phyloP scores from a whole-genome alignment of 164 flowering plant genomes.

The Amborella trichopoda region DNA sequence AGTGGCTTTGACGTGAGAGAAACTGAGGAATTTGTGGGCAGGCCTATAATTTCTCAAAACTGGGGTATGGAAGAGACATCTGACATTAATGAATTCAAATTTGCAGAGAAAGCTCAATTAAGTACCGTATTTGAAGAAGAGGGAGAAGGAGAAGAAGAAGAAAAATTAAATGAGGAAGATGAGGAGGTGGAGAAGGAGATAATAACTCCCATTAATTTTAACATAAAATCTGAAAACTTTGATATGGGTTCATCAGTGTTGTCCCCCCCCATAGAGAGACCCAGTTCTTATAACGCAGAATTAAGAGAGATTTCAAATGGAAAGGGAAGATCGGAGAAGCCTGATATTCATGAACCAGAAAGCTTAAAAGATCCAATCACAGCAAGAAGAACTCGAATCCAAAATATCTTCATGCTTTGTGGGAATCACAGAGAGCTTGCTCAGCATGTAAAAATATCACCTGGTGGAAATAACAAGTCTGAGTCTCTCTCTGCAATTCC shows the following conservation, averaged over 20 bases:
- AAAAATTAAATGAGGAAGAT: slow-evolving; percentile 24
- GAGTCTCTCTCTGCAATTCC: slow-evolving; percentile 12
- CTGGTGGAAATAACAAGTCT: slow-evolving; percentile 15
- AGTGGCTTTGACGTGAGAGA: too few species aligned
- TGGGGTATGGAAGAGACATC: slow-evolving; percentile 11
- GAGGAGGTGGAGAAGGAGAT: slow-evolving; percentile 69
- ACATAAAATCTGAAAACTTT: slow-evolving; percentile 5
- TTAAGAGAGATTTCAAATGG: slow-evolving; percentile 3
- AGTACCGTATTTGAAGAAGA: slow-evolving; percentile 93
- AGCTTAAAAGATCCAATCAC: slow-evolving; percentile 27
- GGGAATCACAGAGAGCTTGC: slow-evolving; percentile 82
- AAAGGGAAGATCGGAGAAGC: neutral
- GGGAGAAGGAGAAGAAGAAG: slow-evolving; percentile 35
- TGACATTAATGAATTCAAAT: slow-evolving; percentile 16
- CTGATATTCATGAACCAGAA: slow-evolving; percentile 7
- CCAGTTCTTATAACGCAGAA: slow-evolving; percentile 6
- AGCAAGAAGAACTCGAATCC: slow-evolving; percentile 55
- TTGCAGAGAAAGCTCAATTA: slow-evolving; percentile 32
- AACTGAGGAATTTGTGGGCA: neutral
- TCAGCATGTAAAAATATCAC: slow-evolving; percentile 27
- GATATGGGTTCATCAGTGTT: slow-evolving; percentile 3
- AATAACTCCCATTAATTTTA: slow-evolving; percentile 29
- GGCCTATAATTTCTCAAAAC: neutral
- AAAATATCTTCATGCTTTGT: slow-evolving; percentile 86
- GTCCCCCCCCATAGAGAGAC: slow-evolving; percentile 5